Evolutionary conservation across 371 early-diverging fungal species (phyloP), one percentile per base, ranked within the genome.

Genomic region (Synchytrium microbalum): DNA sequence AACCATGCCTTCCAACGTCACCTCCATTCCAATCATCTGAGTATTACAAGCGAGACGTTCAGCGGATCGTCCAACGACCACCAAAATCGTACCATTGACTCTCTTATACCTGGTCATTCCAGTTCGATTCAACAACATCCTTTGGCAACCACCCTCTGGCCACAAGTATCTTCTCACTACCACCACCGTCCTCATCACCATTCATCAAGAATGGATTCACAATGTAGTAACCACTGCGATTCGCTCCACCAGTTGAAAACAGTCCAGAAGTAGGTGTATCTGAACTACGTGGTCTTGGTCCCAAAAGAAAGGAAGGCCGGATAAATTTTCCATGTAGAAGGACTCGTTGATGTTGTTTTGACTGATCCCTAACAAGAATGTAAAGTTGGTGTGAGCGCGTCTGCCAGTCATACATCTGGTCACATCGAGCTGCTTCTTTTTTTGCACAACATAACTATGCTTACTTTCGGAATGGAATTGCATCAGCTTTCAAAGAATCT

Each of bases 121-220:
- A 25, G 56, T 13, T 24, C 56, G 8, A 8, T 55, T 26, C 31
- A 31, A 78, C 79, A 66, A 84, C 84, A 0, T 87, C 88, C 14
- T 83, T 77, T 2, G 87, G 79, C 23, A 95, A 85, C 93, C 94
- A 95, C 1, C 96, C 94, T 33, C 96, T 79, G 64, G 89, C 86
- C 14, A 95, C 86, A 28, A 95, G 74, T 13, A 93, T 64, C 14
- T 59, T 28, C 5, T 24, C 24, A 10, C 5, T 5, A 13, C 16
- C 29, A 0, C 67, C 72, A 38, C 46, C 46, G 46, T 38, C 46
- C 10, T 5, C 28, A 24, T 13, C 56, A 16, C 88, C 89, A 65
- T 88, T 83, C 32, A 79, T 78, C n/a, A 88, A 82, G 62, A 94
- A 82, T n/a, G 94, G 93, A 0, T 93, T 91, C 25, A 92, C 79